phyloP scores from a whole-genome alignment of 2,329 filamentous ascomycete species.

The Proliferodiscus dingleyae region DNA sequence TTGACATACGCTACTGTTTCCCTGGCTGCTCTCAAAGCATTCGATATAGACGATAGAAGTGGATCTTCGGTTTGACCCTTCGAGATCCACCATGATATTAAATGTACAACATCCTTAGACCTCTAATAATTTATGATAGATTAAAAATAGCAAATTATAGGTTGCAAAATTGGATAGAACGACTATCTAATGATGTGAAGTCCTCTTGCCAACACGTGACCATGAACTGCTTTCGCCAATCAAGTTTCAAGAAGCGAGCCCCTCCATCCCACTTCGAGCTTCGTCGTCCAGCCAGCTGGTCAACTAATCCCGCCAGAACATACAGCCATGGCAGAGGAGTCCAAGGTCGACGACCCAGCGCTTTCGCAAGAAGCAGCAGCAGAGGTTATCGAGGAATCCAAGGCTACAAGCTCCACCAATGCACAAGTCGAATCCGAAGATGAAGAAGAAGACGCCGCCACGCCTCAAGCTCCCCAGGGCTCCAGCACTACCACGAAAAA shows the following conservation, averaged over 20 bases:
- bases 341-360: conserved; percentile 54
- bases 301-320: conserved; percentile 3
- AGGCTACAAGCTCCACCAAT: conserved; percentile 36
- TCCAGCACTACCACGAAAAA: conserved; percentile 39
- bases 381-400: conserved; percentile 17
- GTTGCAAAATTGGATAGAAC: no score
- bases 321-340: conserved; percentile 50
- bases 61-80: conserved; percentile 10
- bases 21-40: conserved; percentile 61
- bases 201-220: not conserved
- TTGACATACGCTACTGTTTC: conserved; percentile 60
- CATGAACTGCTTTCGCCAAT: not conserved
- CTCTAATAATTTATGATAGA: no score
- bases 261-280: conserved; percentile 12
- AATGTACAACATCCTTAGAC: not conserved
- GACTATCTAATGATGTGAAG: no score
- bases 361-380: conserved; percentile 41
- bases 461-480: conserved; percentile 25
- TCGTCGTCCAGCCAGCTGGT: not conserved
- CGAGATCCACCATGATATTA: not conserved
- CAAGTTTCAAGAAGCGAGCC: conserved; percentile 5
- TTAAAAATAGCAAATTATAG: no score
- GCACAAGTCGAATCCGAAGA: conserved; percentile 43
- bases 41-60: conserved; percentile 40
- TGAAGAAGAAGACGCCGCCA: conserved; percentile 37